A percentile compares a stretch with the other conserved stretches of the same genome.
Evolutionary conservation across 2,329 filamentous ascomycete genomes (phyloP).

Genomic region (Aureobasidium leucospermi): DNA sequence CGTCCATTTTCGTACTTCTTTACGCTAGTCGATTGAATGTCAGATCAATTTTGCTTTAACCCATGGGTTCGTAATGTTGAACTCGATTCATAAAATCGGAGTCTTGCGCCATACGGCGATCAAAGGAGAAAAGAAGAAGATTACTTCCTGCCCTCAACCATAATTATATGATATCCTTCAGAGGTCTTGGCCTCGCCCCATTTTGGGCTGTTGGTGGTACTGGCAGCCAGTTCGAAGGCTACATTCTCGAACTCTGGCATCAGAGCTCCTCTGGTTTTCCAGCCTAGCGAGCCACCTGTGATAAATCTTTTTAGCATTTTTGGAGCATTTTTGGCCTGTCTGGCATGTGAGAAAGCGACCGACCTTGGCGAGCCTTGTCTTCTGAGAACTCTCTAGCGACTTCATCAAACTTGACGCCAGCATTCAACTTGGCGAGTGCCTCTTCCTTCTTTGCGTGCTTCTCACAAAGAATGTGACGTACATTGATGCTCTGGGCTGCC

Average conservation of each 20-base stretch:
- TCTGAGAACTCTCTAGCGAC: conserved; percentile 67
- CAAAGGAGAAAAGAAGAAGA: no score
- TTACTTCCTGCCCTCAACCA: conserved; percentile 62
- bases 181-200: conserved; percentile 64
- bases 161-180: conserved; percentile 74
- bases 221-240: conserved; percentile 61
- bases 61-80: no score
- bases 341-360: conserved; percentile 14
- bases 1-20: neutral
- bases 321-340: neutral
- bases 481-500: conserved; percentile 59
- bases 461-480: conserved; percentile 68
- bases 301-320: neutral
- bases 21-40: neutral
- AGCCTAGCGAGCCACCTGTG: conserved; percentile 62
- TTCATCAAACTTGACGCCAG: conserved; percentile 65
- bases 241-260: conserved; percentile 64
- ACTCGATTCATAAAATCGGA: no score
- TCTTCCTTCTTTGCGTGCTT: conserved; percentile 75
- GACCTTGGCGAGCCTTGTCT: conserved; percentile 63
- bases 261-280: conserved; percentile 62
- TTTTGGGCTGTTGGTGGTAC: conserved; percentile 57
- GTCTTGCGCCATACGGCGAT: no score
- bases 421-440: conserved; percentile 59
- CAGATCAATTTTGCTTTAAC: neutral